Percentiles rank a stretch among this genome's conserved stretches.
Conservation (phyloP, 345 rosid genomes). For the Euclidium syriacum region DNA sequence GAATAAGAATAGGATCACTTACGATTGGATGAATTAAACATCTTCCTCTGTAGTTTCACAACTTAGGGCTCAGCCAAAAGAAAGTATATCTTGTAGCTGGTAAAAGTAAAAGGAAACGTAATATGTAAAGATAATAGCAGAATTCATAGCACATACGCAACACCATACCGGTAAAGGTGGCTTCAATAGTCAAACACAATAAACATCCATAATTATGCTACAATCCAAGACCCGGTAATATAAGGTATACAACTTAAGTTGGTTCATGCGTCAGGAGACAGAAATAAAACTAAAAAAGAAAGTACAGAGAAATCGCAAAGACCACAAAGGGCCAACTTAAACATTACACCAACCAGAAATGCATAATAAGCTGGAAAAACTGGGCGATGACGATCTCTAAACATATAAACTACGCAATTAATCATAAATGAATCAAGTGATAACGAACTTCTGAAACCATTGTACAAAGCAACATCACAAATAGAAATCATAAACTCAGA, state of each 20-base stretch:
- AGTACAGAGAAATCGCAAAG: neutral
- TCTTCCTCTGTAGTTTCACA: constrained; percentile 24
- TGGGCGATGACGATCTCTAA: neutral
- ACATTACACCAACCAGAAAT: neutral
- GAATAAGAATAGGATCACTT: constrained; percentile 24
- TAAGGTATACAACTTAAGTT: neutral
- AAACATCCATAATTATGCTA: neutral
- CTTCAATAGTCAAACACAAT: neutral
- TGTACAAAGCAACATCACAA: neutral
- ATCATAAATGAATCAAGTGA: neutral
- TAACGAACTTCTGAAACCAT: neutral
- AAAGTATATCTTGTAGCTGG: constrained; percentile 5
- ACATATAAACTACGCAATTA: neutral
- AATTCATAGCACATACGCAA: neutral
- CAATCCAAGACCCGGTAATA: neutral
- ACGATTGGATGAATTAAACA: constrained; percentile 61
- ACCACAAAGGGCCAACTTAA: neutral
- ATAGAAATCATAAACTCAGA: constrained; percentile 1
- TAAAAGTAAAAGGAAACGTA: neutral
- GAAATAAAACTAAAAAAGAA: neutral
- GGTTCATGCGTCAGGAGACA: neutral
- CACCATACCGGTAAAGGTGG: neutral
- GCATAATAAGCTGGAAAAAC: neutral
- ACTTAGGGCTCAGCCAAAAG: constrained; percentile 7
- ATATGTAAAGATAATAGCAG: neutral